phyloP scores from a whole-genome alignment of 495 filamentous ascomycete genomes.

The Penicillium psychrofluorescens region DNA sequence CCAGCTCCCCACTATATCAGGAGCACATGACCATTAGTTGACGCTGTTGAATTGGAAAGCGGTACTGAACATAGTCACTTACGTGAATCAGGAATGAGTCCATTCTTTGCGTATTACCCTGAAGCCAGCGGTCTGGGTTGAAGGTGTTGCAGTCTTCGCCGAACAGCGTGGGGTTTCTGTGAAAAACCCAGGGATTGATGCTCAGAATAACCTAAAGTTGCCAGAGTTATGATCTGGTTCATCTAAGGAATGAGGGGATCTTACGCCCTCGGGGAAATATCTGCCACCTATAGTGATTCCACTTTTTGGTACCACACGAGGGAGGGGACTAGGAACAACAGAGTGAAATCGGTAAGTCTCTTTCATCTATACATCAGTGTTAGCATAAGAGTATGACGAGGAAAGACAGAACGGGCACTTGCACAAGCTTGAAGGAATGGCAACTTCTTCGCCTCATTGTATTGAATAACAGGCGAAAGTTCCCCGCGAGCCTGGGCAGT shows the following conservation, averaged over 20 bases:
- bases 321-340: conserved; percentile 16
- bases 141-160: conserved; percentile 38
- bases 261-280: conserved; percentile 30
- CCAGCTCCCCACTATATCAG: conserved; percentile 30
- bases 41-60: not conserved
- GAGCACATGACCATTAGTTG: not conserved
- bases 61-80: not conserved
- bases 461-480: conserved; percentile 17
- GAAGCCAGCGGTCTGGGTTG: conserved; percentile 41
- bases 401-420: not conserved
- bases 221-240: too few relatives aligned
- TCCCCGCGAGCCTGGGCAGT: conserved; percentile 15
- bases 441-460: conserved; percentile 20
- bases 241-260: too few relatives aligned
- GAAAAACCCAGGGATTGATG: conserved; percentile 38
- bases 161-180: conserved; percentile 34
- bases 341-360: conserved; percentile 46
- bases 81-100: conserved; percentile 28
- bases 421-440: conserved; percentile 33
- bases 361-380: conserved; percentile 25
- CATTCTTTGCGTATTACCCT: conserved; percentile 17
- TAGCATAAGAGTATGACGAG: not conserved
- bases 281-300: conserved; percentile 22
- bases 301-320: conserved; percentile 20
- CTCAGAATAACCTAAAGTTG: conserved; percentile 18